A percentile compares a stretch with the other conserved stretches of the same genome.
Conservation (phyloP, 1,284 basidiomycete genomes). For the Cystobasidium sp. region DNA sequence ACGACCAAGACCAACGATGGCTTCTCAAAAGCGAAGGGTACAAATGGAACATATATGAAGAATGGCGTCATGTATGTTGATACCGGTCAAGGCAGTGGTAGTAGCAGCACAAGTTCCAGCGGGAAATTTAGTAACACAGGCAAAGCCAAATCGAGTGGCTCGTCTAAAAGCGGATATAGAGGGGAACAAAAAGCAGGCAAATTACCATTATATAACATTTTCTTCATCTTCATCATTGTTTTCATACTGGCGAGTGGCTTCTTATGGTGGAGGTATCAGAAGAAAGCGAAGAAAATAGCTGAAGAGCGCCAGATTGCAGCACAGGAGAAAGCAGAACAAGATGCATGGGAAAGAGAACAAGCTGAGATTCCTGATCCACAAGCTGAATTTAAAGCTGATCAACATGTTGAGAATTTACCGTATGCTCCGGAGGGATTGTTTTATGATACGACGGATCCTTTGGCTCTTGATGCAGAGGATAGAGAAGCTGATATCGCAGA, state of each 20-base stretch:
- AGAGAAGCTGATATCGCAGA: background rate
- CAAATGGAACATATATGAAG: no score
- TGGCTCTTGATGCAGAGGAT: constrained; percentile 9
- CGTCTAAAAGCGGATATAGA: constrained; percentile 8
- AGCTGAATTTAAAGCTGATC: constrained; percentile 13
- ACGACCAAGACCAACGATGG: no score
- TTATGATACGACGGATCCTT: constrained; percentile 4
- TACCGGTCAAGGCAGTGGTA: no score
- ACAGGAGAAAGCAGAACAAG: background rate
- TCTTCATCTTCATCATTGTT: constrained; percentile 9
- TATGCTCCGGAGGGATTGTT: constrained; percentile 16
- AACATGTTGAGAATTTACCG: constrained; percentile 2
- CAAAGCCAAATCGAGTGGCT: no score
- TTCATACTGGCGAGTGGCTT: constrained; percentile 2
- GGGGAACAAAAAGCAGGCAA: constrained; percentile 7
- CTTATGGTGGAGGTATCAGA: background rate
- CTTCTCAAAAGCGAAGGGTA: no score
- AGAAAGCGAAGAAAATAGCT: constrained; percentile 12
- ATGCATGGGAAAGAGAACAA: background rate
- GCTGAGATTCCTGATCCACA: constrained; percentile 13
- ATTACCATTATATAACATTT: constrained; percentile 34
- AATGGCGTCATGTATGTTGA: no score
- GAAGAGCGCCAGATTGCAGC: constrained; percentile 9
- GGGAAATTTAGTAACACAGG: no score
- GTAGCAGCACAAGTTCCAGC: no score